Evolutionary conservation across 352 stramenopile genomes (phyloP), one percentile per base, ranked within the genome.

Genomic region (Phytophthora fragariaefolia): DNA sequence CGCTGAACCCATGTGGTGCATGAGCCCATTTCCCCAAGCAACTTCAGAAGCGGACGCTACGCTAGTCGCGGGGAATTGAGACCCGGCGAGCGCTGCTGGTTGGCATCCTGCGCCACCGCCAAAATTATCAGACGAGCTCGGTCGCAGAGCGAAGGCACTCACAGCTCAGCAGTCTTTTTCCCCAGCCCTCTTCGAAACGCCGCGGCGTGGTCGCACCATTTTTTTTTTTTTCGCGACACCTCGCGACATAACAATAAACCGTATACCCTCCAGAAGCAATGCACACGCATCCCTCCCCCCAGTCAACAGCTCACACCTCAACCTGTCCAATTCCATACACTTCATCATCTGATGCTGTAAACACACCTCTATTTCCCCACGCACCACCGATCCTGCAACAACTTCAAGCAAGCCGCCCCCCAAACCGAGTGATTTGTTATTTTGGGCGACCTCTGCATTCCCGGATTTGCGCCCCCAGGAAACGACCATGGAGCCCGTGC

Each of bases 401-500:
- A 65, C 54, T 70, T 70, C 48, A 71, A 55, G 27, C 3, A n/a
- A n/a, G n/a, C n/a, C n/a, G n/a, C n/a, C n/a, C n/a, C n/a, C 42
- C 42, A 3, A 53, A 55, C 34, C 34, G 28, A 56, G 28, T 58
- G 45, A 63, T 58, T 64, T 69, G 5, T n/a, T 59, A 43, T 22
- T 27, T 36, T 38, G 38, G n/a, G 40, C n/a, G n/a, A n/a, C 13
- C 63, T 7, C 49, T 23, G 15, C 64, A 72, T 51, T 79, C 40
- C 58, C 40, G 9, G 67, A 79, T 74, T 61, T 70, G 62, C 63
- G 53, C 24, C n/a, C 36, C 2, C 22, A 22, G 38, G 26, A 65
- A 64, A 57, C 47, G 6, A 63, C 51, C 23, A 75, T 75, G 67
- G 62, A 68, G 50, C 57, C 67, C 36, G 64, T 76, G 30, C 58